Base-by-base conservation (phyloP, 225 moss, liverwort and hornwort genomes). In the Bryum argenteum region DNA sequence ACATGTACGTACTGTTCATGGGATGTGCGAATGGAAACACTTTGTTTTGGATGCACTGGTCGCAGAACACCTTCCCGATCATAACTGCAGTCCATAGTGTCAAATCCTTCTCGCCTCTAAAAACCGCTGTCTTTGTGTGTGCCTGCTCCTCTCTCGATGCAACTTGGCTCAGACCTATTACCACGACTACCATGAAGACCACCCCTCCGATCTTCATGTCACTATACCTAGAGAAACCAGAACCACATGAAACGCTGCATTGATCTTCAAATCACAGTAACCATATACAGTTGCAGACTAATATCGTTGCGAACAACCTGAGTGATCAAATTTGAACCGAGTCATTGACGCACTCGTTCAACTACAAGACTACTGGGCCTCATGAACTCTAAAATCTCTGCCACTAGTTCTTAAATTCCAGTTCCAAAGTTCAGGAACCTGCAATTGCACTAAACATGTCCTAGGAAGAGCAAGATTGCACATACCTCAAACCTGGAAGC, bases 61-160 rank as follows among this genome's bases (percentile, higher is more conserved):
- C 93, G 26, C 93, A 93, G 74, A 86, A 91, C 52, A 93, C 93
- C 47, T 84, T 91, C 9, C 93, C 93, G 5, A 87, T 79, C 40
- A 93, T 89, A 22, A 89, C 67, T 1, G 93, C 80, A 6, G 89
- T 82, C 93, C 93, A 91, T 23, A 83, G 43, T 24, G 83, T 83
- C 86, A 83, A 83, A 16, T 78, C 80, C 70, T 83, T 86, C 65
- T 41, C 71, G 21, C 57, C 54, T 37, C 78, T 80, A 8, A 72
- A 83, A 17, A 41, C 64, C 60, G 65, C 33, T 28, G 78, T 78
- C 61, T 80, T 52, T 40, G 80, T 75, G 57, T 40, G 59, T 15
- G 77, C 37, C 22, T 75, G 45, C 8, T 11, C 80, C 37, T 72
- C 71, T 19, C 38, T 2, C 11, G 82, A 15, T 14, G 82, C 18